Evolutionary conservation across 306 rosid genomes (phyloP).

Genomic region (Crotalaria pallida): DNA sequence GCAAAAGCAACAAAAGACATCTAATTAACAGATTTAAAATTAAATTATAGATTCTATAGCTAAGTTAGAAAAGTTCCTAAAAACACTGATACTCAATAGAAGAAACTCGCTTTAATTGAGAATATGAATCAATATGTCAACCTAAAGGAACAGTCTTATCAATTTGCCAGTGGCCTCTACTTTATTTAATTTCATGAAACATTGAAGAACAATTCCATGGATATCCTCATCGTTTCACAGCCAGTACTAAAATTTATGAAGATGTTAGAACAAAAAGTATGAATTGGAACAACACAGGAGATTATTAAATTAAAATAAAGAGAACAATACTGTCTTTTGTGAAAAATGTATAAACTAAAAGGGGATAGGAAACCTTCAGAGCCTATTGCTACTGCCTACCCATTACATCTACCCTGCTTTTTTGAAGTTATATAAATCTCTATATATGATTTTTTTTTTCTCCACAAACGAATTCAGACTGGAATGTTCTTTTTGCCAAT

Average conservation of each 20-base stretch:
- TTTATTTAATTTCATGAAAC: background rate
- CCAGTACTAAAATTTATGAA: background rate
- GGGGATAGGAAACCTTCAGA: too few relatives aligned
- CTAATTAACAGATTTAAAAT: background rate
- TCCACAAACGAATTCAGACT: too few relatives aligned
- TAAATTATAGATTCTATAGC: background rate
- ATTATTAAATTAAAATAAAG: background rate
- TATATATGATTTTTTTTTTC: too few relatives aligned
- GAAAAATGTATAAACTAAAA: too few relatives aligned
- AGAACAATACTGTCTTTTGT: too few relatives aligned
- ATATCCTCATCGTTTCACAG: background rate
- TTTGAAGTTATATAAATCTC: too few relatives aligned
- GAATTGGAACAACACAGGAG: background rate
- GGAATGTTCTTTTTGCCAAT: too few relatives aligned
- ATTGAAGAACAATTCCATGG: background rate
- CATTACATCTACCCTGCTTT: too few relatives aligned
- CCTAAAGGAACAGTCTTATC: slow-evolving; percentile 7
- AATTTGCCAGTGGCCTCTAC: background rate
- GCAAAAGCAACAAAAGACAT: slow-evolving; percentile 16
- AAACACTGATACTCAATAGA: background rate
- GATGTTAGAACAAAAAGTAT: background rate
- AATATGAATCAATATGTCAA: background rate
- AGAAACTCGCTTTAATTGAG: background rate
- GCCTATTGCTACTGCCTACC: too few relatives aligned
- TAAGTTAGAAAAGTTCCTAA: slow-evolving; percentile 1